A percentile compares a stretch with the other conserved stretches of the same genome.
Conservation (phyloP, 2,329 filamentous ascomycete genomes). For the Fusarium neocosmosporiellum region DNA sequence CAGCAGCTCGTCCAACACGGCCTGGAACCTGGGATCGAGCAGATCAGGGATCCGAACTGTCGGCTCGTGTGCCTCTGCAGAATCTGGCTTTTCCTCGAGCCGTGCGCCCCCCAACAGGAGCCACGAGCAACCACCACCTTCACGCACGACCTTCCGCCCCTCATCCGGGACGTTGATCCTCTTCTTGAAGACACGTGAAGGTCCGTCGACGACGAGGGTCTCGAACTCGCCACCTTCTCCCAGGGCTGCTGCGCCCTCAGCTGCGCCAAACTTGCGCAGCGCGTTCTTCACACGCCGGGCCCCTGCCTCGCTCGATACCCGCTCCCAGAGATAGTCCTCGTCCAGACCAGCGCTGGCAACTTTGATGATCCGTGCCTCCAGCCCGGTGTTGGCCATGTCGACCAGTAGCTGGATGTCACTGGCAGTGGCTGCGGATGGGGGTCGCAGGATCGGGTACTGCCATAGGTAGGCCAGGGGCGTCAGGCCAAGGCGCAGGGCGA, state of each 20-base stretch:
- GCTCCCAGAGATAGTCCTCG: constrained; percentile 81
- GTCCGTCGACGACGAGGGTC: constrained; percentile 88
- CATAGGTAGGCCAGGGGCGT: constrained; percentile 88
- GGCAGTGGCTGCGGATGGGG: constrained; percentile 46
- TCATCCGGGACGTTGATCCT: constrained; percentile 71
- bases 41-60: constrained; percentile 69
- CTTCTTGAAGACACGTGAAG: constrained; percentile 75
- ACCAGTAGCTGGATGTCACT: constrained; percentile 72
- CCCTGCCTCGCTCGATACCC: constrained; percentile 71
- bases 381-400: constrained; percentile 82
- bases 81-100: constrained; percentile 57
- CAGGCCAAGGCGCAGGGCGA: constrained; percentile 86
- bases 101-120: constrained; percentile 70
- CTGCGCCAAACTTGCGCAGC: constrained; percentile 74
- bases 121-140: constrained; percentile 83
- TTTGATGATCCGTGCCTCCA: constrained; percentile 94
- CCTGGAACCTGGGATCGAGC: constrained; percentile 71
- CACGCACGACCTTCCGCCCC: constrained; percentile 65
- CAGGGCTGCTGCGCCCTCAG: constrained; percentile 74
- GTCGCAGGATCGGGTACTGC: constrained; percentile 84
- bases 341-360: constrained; percentile 92
- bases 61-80: constrained; percentile 13
- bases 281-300: constrained; percentile 61
- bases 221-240: constrained; percentile 98
- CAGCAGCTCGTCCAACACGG: constrained; percentile 50